Conservation (phyloP, 352 stramenopile genomes). For the Phytophthora ramorum region DNA sequence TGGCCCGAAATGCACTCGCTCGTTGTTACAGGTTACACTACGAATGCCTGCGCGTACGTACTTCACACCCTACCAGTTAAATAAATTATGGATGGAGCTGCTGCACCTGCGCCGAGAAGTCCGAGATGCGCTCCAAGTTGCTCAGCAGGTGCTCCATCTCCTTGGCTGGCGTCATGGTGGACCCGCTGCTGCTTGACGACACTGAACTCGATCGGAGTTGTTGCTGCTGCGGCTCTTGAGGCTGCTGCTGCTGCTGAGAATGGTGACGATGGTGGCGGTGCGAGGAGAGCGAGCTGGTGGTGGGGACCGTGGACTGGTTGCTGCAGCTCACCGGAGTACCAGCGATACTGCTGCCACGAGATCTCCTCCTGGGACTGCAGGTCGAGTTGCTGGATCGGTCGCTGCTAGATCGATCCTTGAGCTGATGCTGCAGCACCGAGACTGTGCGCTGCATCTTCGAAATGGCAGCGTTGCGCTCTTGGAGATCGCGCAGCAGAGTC, state of each 20-base stretch:
- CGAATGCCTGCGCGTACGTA: background rate
- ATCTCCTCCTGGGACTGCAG: slow-evolving; percentile 27
- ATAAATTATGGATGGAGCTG: slow-evolving; percentile 38
- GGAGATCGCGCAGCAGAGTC: slow-evolving; percentile 70
- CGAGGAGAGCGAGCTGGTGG: slow-evolving; percentile 31
- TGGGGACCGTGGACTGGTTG: slow-evolving; percentile 41
- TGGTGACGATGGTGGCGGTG: slow-evolving; percentile 16
- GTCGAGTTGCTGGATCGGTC: slow-evolving; percentile 24
- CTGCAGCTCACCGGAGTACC: slow-evolving; percentile 37
- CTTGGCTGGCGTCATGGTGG: slow-evolving; percentile 40
- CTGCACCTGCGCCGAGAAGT: slow-evolving; percentile 56
- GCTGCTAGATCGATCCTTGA: slow-evolving; percentile 21
- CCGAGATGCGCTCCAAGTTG: slow-evolving; percentile 75
- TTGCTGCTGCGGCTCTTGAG: slow-evolving; percentile 7
- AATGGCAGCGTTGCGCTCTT: slow-evolving; percentile 67
- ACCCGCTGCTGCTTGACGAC: slow-evolving; percentile 13
- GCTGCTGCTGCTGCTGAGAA: slow-evolving; percentile 16
- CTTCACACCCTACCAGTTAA: slow-evolving; percentile 7
- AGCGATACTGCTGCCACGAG: slow-evolving; percentile 28
- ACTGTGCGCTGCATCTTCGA: slow-evolving; percentile 60
- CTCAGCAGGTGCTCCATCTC: slow-evolving; percentile 74
- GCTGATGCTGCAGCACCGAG: slow-evolving; percentile 41
- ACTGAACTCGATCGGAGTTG: slow-evolving; percentile 19
- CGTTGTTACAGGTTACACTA: slow-evolving; percentile 17
- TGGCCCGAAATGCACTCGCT: slow-evolving; percentile 1